These are phyloP conservation scores for Santalum album DNA, from an alignment of 164 flowering plant genomes.

Conservation along the genomic window DNA sequence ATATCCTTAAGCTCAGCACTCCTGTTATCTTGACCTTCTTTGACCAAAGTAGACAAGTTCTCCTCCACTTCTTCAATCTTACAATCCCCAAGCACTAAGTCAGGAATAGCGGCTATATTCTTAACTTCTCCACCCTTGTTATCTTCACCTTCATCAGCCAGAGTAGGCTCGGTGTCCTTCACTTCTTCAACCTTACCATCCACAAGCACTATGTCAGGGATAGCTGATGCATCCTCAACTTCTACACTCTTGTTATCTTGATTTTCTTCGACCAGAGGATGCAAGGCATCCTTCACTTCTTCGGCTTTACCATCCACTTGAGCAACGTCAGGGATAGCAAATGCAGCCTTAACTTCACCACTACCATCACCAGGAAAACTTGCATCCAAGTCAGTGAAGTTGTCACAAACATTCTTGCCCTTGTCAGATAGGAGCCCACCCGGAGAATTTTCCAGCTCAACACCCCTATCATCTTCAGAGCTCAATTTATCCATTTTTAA, in stretches of 20 bases:
- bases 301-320: not conserved
- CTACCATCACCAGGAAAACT: not conserved
- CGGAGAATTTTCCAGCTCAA: slow-evolving; percentile 5
- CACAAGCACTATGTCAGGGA: not conserved
- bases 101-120: slow-evolving; percentile 5
- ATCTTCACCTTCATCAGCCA: slow-evolving; percentile 1
- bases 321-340: not conserved
- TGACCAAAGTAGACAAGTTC: not conserved
- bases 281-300: slow-evolving; percentile 2
- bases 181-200: slow-evolving; percentile 6
- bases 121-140: slow-evolving; percentile 10
- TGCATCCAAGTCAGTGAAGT: not conserved
- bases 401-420: not conserved
- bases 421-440: not conserved
- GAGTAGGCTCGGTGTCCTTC: not conserved
- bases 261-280: not conserved
- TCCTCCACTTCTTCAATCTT: slow-evolving; percentile 6
- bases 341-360: slow-evolving; percentile 9
- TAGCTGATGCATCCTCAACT: slow-evolving; percentile 8
- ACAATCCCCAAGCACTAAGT: not conserved
- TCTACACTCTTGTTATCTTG: slow-evolving; percentile 7
- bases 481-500: not conserved
- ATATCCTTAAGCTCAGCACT: not conserved
- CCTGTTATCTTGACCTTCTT: slow-evolving; percentile 6
- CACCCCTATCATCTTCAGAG: slow-evolving; percentile 2